These are phyloP conservation scores for Aureobasidium sp. DNA, from an alignment of 2,329 filamentous ascomycete genomes.

Conservation along the genomic window DNA sequence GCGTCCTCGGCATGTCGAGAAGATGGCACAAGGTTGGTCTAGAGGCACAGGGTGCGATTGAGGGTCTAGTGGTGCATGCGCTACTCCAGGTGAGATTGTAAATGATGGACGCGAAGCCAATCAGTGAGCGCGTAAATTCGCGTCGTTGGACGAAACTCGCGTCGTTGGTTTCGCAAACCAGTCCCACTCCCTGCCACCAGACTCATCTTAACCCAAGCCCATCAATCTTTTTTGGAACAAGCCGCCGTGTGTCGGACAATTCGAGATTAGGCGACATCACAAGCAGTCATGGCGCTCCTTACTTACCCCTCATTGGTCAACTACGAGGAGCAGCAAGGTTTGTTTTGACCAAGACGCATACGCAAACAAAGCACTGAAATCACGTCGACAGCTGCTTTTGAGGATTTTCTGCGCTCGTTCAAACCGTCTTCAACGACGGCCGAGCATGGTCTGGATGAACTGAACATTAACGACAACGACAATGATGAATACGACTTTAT, in stretches of 20 bases:
- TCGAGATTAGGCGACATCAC: background rate
- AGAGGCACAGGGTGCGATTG: background rate
- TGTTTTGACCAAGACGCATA: conserved; percentile 26
- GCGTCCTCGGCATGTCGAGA: background rate
- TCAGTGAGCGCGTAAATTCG: conserved; percentile 3
- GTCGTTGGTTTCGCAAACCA: background rate
- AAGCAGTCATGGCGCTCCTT: conserved; percentile 67
- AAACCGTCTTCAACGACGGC: conserved; percentile 69
- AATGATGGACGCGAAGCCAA: background rate
- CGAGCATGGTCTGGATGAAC: conserved; percentile 70
- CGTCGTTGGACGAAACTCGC: background rate
- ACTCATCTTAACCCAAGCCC: background rate
- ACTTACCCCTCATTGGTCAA: conserved; percentile 71
- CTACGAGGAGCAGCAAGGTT: conserved; percentile 79
- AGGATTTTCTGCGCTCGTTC: conserved; percentile 80
- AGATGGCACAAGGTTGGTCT: background rate
- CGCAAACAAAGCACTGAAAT: conserved; percentile 26
- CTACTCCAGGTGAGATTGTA: background rate
- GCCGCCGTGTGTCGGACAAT: conserved; percentile 1
- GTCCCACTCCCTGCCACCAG: conserved; percentile 8
- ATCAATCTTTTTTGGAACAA: background rate
- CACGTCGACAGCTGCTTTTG: conserved; percentile 57
- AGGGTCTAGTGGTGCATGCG: background rate
- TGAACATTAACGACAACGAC: conserved; percentile 81
- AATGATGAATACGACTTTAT: conserved; percentile 89